These are phyloP conservation scores for Salinomyces thailandicus DNA, from an alignment of 2,329 filamentous ascomycete species.

Conservation along the genomic window DNA sequence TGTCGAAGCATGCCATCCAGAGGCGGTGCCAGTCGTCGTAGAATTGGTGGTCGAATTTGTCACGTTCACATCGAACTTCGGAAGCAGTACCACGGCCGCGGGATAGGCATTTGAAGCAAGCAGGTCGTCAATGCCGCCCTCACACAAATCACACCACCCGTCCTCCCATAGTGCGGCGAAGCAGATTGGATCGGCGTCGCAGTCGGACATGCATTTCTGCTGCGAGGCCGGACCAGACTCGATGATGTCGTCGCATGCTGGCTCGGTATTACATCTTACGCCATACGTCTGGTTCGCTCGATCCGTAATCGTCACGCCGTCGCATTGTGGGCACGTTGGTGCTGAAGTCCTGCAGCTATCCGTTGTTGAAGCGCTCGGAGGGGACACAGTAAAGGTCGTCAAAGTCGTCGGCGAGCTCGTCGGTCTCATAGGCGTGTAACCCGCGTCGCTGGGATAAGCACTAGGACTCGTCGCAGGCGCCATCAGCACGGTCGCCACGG, in stretches of 20 bases:
- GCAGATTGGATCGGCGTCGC: constrained; percentile 17
- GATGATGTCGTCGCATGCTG: constrained; percentile 13
- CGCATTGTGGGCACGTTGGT: constrained; percentile 11
- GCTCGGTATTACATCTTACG: constrained; percentile 14
- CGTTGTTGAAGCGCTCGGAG: background rate
- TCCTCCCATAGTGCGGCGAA: constrained; percentile 10
- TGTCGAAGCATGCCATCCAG: background rate
- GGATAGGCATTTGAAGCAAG: background rate
- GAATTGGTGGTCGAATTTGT: background rate
- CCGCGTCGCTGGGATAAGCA: constrained; percentile 3
- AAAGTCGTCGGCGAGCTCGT: background rate
- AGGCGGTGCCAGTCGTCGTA: background rate
- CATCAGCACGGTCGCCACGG: constrained; percentile 7
- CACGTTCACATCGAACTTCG: background rate
- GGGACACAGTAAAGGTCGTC: background rate
- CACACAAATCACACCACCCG: constrained; percentile 14
- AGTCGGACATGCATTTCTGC: constrained; percentile 15
- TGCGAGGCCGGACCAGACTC: constrained; percentile 7
- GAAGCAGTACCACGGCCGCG: background rate
- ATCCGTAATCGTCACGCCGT: constrained; percentile 13
- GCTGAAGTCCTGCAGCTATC: background rate
- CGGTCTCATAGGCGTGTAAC: background rate
- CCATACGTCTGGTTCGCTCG: constrained; percentile 16
- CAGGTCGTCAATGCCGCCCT: constrained; percentile 12
- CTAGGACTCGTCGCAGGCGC: constrained; percentile 1